These are phyloP conservation scores for Nitzschia inconspicua DNA, from an alignment of 108 stramenopile species.

Conservation along the genomic window DNA sequence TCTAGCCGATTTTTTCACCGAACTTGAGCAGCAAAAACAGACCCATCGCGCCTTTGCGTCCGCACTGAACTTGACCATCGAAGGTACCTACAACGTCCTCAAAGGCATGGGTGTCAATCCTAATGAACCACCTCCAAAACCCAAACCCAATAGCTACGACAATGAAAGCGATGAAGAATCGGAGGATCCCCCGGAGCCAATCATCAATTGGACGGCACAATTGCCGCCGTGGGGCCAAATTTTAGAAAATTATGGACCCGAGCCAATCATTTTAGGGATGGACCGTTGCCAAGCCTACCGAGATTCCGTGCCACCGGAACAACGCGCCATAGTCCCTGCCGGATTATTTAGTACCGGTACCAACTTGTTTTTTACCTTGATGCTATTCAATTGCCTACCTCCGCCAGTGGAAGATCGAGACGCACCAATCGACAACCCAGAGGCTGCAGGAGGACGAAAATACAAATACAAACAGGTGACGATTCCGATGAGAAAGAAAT, in stretches of 20 bases:
- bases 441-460: no score
- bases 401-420: conserved; percentile 10
- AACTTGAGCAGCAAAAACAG: no score
- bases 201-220: background rate
- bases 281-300: conserved; percentile 9
- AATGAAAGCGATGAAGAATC: no score
- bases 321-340: conserved; percentile 16
- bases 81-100: no score
- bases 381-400: conserved; percentile 63
- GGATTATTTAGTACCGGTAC: conserved; percentile 88
- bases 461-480: no score
- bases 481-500: no score
- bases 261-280: conserved; percentile 22
- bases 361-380: conserved; percentile 57
- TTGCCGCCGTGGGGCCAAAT: conserved; percentile 27
- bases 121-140: background rate
- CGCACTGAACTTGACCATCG: no score
- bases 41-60: no score
- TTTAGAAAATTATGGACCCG: conserved; percentile 13
- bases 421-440: no score
- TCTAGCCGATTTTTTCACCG: no score
- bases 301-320: conserved; percentile 3
- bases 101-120: conserved; percentile 14
- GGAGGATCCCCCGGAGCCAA: no score
- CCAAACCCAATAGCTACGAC: no score